Conservation (phyloP, 306 rosid species). For the Dalbergia oliveri region DNA sequence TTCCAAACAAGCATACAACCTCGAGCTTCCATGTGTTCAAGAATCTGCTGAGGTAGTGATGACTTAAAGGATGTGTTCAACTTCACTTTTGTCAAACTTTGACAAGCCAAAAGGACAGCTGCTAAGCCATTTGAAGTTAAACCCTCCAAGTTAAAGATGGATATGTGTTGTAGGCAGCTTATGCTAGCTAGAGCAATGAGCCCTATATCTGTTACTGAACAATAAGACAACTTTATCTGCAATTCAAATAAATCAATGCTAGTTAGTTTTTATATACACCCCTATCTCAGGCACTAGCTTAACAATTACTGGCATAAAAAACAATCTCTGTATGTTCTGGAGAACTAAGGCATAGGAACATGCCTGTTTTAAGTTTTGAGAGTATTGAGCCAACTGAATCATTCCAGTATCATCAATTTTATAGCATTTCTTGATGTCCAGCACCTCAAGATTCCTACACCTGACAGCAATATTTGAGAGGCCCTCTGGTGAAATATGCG, state of each 20-base stretch:
- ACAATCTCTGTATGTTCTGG: not conserved
- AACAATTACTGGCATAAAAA: not conserved
- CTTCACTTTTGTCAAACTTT: conserved; percentile 69
- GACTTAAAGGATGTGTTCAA: conserved; percentile 67
- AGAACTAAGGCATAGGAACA: conserved; percentile 17
- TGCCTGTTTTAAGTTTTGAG: conserved; percentile 67
- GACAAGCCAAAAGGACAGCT: conserved; percentile 61
- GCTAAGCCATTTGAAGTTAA: conserved; percentile 71
- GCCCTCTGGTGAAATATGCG: conserved; percentile 60
- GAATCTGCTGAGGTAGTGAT: conserved; percentile 57
- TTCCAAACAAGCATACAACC: conserved; percentile 76
- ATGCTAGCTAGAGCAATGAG: conserved; percentile 69
- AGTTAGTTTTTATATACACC: conserved; percentile 20
- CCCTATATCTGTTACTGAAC: conserved; percentile 74
- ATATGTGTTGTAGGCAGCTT: conserved; percentile 59
- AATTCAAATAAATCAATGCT: conserved; percentile 39
- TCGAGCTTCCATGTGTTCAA: conserved; percentile 61
- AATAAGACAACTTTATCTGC: conserved; percentile 76
- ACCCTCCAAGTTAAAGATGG: conserved; percentile 67
- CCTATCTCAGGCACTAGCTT: not conserved
- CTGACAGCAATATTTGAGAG: conserved; percentile 59
- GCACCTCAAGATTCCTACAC: conserved; percentile 63
- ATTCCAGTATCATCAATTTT: conserved; percentile 64
- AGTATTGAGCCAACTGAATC: conserved; percentile 63
- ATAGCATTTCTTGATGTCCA: conserved; percentile 72